Percentiles rank a stretch among this genome's conserved stretches.
Conservation (phyloP, 1,284 basidiomycete species). For the Ganoderma multipileum region DNA sequence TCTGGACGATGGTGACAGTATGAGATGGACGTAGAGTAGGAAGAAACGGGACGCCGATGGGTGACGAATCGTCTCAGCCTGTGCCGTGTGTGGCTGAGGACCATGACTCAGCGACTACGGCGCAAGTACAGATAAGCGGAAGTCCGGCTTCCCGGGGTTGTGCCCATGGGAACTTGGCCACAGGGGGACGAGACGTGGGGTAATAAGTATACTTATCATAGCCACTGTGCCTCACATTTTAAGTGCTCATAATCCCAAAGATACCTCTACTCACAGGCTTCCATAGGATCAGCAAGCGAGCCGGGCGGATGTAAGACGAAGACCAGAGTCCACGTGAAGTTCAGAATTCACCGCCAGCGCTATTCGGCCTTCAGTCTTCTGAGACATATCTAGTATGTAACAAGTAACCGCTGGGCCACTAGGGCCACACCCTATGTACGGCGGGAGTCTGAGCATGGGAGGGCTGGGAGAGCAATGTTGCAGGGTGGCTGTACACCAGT, state of each 20-base stretch:
- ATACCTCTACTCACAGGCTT: neutral
- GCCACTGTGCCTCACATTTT: neutral
- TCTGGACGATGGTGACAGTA: constrained; percentile 21
- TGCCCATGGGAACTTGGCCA: neutral
- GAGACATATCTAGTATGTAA: neutral
- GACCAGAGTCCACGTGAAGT: neutral
- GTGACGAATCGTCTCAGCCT: neutral
- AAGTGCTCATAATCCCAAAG: neutral
- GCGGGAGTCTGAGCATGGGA: neutral
- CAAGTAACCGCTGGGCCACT: neutral
- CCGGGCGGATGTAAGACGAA: neutral
- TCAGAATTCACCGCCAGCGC: neutral
- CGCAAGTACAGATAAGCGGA: neutral
- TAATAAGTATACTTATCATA: neutral
- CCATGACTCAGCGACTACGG: constrained; percentile 1
- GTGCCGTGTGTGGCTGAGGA: neutral
- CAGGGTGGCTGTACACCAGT: neutral
- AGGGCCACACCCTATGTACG: neutral
- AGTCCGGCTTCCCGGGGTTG: neutral
- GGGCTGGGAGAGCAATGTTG: neutral
- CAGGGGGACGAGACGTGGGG: neutral
- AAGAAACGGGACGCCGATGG: neutral
- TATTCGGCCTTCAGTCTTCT: neutral
- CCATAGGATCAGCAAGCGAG: neutral
- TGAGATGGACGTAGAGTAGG: constrained; percentile 8